Evolutionary conservation across 2,329 filamentous ascomycete species (phyloP).

Genomic region (Exophiala lecanii-corni): DNA sequence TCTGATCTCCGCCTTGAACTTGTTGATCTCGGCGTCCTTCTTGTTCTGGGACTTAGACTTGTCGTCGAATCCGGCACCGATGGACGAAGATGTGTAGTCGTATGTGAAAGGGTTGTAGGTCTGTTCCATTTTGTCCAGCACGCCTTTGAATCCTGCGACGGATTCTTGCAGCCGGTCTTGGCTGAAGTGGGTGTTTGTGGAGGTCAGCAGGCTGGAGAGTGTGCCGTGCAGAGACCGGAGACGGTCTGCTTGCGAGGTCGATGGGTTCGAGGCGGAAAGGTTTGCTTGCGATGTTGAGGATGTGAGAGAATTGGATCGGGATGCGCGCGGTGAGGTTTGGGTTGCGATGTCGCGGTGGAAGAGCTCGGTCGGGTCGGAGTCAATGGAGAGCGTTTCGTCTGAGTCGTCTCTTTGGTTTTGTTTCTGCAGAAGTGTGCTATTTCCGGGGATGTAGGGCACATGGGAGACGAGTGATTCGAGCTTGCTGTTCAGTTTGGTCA

Average conservation of each 20-base stretch:
- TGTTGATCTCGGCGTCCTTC: constrained; percentile 53
- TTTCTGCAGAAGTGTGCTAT: constrained; percentile 12
- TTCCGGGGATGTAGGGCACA: constrained; percentile 38
- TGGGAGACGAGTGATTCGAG: constrained; percentile 49
- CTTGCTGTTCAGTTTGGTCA: constrained; percentile 53
- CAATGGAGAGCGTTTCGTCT: constrained; percentile 46
- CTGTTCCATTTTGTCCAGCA: constrained; percentile 20
- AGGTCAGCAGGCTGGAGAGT: constrained; percentile 47
- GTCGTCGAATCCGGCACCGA: constrained; percentile 31
- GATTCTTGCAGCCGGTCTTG: constrained; percentile 26
- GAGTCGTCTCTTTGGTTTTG: constrained; percentile 33
- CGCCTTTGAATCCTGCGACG: constrained; percentile 18
- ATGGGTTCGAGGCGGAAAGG: constrained; percentile 12
- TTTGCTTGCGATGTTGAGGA: constrained; percentile 6
- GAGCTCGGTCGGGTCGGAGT: constrained; percentile 58
- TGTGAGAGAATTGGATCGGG: constrained; percentile 34
- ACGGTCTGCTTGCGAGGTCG: constrained; percentile 19
- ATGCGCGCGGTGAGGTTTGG: constrained; percentile 51
- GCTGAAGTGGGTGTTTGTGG: constrained; percentile 39
- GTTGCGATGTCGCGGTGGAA: constrained; percentile 61
- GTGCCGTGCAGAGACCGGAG: constrained; percentile 47
- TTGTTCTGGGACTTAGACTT: constrained; percentile 13
- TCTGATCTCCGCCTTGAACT: constrained; percentile 56
- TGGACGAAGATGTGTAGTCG: constrained; percentile 22
- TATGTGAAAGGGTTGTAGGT: constrained; percentile 29